A percentile compares a stretch with the other conserved stretches of the same genome.
Evolutionary conservation across 2,329 filamentous ascomycete genomes (phyloP).

Genomic region (Myrmaecium sp.): DNA sequence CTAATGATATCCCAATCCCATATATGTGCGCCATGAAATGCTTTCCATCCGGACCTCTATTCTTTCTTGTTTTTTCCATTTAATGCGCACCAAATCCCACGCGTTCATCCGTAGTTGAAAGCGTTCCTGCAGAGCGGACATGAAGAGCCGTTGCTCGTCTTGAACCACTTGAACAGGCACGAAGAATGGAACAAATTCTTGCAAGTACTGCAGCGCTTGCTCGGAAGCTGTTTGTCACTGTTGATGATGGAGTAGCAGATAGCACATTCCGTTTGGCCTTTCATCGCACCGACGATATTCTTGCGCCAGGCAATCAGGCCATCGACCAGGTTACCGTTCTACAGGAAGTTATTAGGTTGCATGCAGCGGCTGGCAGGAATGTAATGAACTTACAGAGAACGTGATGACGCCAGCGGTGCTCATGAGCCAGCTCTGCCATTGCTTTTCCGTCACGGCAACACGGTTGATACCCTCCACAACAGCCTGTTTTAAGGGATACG

Average conservation of each 20-base stretch:
- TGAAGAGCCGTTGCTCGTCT: slow-evolving; percentile 75
- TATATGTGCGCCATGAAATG: no score
- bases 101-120: slow-evolving; percentile 46
- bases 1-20: no score
- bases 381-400: slow-evolving; percentile 44
- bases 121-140: slow-evolving; percentile 87
- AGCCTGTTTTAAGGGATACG: slow-evolving; percentile 69
- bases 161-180: slow-evolving; percentile 95
- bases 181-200: slow-evolving; percentile 82
- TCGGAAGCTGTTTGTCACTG: slow-evolving; percentile 72
- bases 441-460: slow-evolving; percentile 75
- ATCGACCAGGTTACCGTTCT: slow-evolving; percentile 74
- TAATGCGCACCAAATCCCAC: no score
- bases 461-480: slow-evolving; percentile 61
- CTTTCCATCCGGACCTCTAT: no score
- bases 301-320: slow-evolving; percentile 70
- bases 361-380: slow-evolving; percentile 1
- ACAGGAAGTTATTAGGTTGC: neutral
- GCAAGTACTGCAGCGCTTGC: slow-evolving; percentile 82
- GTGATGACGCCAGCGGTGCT: slow-evolving; percentile 85
- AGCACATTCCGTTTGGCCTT: slow-evolving; percentile 86
- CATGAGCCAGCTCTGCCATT: slow-evolving; percentile 83
- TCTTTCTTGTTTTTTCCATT: no score
- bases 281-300: slow-evolving; percentile 75
- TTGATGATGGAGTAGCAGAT: slow-evolving; percentile 95